A percentile compares a stretch with the other conserved stretches of the same genome.
Conservation (phyloP, 208 protist genomes). For the Leishmania mexicana region DNA sequence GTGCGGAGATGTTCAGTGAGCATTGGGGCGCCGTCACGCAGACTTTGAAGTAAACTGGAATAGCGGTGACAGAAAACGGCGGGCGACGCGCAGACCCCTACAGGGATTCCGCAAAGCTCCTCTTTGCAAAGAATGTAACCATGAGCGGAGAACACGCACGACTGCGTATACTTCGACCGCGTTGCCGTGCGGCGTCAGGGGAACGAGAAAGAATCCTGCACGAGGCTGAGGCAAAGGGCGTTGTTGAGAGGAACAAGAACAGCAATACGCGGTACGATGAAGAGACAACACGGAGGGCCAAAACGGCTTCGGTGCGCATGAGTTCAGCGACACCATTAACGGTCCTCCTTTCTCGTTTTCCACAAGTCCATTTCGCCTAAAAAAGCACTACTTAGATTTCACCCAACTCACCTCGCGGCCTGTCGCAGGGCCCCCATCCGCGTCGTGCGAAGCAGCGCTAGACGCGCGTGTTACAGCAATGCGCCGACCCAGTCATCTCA, state of each 20-base stretch:
- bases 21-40: not conserved
- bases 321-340: not conserved
- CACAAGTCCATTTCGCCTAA: not conserved
- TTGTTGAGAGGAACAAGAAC: no score
- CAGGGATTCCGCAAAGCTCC: not conserved
- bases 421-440: not conserved
- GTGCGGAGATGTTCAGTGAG: not conserved
- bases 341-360: not conserved
- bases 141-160: no score
- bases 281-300: not conserved
- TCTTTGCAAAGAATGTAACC: not conserved
- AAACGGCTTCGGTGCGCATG: not conserved
- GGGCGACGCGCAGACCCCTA: not conserved
- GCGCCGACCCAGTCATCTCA: not conserved
- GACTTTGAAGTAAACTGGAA: not conserved
- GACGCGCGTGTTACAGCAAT: not conserved
- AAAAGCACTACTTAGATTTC: not conserved
- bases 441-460: not conserved
- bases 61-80: not conserved
- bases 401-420: not conserved
- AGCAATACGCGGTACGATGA: not conserved
- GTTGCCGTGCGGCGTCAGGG: not conserved
- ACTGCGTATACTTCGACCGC: not conserved
- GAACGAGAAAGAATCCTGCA: not conserved
- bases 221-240: not conserved